Percentiles rank a stretch among this genome's conserved stretches.
These are phyloP conservation scores for Solanum stenotomum DNA, from an alignment of 257 asterid genomes.

Conservation along the genomic window DNA sequence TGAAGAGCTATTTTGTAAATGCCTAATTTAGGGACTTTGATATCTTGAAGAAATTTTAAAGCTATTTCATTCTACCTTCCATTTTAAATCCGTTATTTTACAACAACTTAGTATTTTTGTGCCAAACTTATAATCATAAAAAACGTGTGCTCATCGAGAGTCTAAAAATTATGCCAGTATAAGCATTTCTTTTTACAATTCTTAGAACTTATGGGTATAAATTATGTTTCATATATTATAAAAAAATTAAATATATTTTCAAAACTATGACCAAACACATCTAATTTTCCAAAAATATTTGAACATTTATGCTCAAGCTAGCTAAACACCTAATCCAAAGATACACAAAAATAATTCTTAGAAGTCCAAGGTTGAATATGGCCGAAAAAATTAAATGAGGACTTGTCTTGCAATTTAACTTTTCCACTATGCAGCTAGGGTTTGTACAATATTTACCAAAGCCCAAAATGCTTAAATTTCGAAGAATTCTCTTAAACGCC, in stretches of 20 bases:
- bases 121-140: too few species aligned
- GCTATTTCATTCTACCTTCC: background rate
- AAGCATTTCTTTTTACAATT: too few species aligned
- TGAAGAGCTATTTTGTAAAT: background rate
- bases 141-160: too few species aligned
- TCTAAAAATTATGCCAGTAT: too few species aligned
- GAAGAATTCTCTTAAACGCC: background rate
- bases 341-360: background rate
- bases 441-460: background rate
- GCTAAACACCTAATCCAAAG: background rate
- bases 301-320: too few species aligned
- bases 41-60: too few species aligned
- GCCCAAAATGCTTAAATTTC: background rate
- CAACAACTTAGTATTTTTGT: too few species aligned
- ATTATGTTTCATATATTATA: too few species aligned
- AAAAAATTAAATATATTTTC: too few species aligned
- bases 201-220: background rate
- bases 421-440: background rate
- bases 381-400: background rate
- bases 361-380: background rate
- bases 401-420: background rate
- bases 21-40: background rate
- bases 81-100: too few species aligned
- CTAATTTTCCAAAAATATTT: too few species aligned
- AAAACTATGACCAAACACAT: too few species aligned